A percentile compares a stretch with the other conserved stretches of the same genome.
phyloP scores from a whole-genome alignment of 1,284 basidiomycete genomes.

The Cryptococcus jaspeensis region DNA sequence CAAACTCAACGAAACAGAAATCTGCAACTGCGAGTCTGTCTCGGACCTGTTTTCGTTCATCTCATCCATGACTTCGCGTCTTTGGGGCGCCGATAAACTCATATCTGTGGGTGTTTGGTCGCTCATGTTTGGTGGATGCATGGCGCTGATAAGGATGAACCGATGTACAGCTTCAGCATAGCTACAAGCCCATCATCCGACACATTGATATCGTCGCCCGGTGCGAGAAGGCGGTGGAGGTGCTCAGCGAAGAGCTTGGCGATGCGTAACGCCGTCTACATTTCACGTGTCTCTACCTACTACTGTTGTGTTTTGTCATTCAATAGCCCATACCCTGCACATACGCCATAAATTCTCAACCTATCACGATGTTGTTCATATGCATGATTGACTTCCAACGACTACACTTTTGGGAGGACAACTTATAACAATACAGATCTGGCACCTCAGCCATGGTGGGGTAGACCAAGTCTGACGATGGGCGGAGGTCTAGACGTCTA shows the following conservation, averaged over 20 bases:
- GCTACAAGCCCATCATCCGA: slow-evolving; percentile 36
- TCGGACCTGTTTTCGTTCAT: slow-evolving; percentile 82
- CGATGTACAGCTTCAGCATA: slow-evolving; percentile 35
- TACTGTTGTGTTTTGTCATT: background rate
- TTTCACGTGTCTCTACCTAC: too few species aligned
- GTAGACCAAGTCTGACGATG: too few species aligned
- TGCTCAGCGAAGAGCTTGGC: slow-evolving; percentile 9
- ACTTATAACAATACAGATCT: background rate
- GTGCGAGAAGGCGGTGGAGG: slow-evolving; percentile 48
- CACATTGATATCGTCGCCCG: slow-evolving; percentile 69
- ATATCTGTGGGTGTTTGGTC: slow-evolving; percentile 65
- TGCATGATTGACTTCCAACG: background rate
- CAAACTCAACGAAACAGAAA: slow-evolving; percentile 74
- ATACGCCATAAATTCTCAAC: background rate
- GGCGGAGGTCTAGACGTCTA: too few species aligned
- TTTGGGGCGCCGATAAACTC: slow-evolving; percentile 89
- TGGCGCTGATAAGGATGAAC: background rate
- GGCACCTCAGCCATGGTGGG: background rate
- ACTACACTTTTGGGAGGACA: background rate
- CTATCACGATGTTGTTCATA: background rate
- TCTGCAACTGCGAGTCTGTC: slow-evolving; percentile 76
- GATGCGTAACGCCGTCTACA: background rate
- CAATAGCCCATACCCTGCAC: background rate
- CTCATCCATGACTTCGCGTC: slow-evolving; percentile 79
- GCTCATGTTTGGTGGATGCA: background rate